A percentile compares a stretch with the other conserved stretches of the same genome.
These are phyloP conservation scores for Isoetes engelmannii DNA, from an alignment of 83 land plant species.

Conservation along the genomic window DNA sequence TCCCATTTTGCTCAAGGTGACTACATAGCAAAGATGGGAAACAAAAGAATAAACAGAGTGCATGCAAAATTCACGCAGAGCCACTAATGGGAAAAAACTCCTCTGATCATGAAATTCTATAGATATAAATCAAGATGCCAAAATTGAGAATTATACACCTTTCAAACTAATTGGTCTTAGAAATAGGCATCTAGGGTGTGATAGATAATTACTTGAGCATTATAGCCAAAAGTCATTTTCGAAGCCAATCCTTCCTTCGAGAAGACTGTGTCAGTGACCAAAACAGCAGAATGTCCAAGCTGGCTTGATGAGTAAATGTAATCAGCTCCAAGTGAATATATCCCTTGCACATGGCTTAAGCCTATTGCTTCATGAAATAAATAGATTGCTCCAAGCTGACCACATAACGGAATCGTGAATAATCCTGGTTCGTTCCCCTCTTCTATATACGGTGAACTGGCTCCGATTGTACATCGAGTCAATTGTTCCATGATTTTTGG, in stretches of 20 bases:
- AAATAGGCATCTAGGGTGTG: too few relatives aligned
- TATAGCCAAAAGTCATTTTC: conserved; percentile 81
- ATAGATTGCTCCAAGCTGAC: conserved; percentile 90
- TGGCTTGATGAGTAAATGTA: conserved; percentile 73
- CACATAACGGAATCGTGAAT: conserved; percentile 53
- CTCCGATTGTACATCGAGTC: conserved; percentile 64
- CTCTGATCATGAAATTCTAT: too few relatives aligned
- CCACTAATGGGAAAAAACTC: too few relatives aligned
- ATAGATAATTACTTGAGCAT: conserved; percentile 64
- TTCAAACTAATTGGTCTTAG: too few relatives aligned
- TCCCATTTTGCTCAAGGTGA: too few relatives aligned
- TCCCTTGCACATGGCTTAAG: conserved; percentile 57
- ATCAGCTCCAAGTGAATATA: conserved; percentile 70
- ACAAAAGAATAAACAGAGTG: too few relatives aligned
- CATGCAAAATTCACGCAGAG: too few relatives aligned
- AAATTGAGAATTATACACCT: too few relatives aligned
- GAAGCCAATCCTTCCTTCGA: conserved; percentile 85
- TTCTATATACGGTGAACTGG: conserved; percentile 28
- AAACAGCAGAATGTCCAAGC: too few relatives aligned
- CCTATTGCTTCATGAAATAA: conserved; percentile 71
- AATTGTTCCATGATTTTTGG: conserved; percentile 63
- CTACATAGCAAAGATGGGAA: too few relatives aligned
- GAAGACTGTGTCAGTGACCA: conserved; percentile 25
- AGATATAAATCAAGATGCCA: too few relatives aligned
- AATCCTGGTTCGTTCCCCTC: conserved; percentile 32